These are phyloP conservation scores for Tylopilus intermedius DNA, from an alignment of 768 basidiomycete species.

Conservation along the genomic window DNA sequence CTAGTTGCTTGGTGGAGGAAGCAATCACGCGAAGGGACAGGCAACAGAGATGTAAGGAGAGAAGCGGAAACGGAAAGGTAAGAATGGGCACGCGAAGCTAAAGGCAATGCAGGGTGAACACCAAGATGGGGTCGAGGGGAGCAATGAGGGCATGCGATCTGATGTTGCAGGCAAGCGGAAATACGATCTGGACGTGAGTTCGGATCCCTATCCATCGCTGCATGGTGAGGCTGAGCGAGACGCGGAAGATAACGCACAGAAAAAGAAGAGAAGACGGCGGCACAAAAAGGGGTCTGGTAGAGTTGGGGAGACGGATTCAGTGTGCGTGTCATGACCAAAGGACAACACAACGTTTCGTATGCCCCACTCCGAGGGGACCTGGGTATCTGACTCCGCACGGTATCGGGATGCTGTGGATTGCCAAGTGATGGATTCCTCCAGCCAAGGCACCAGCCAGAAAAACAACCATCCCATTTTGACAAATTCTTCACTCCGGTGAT, in stretches of 20 bases:
- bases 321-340: background rate
- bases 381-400: background rate
- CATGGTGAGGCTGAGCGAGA: constrained; percentile 10
- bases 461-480: no score
- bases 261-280: constrained; percentile 37
- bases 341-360: no score
- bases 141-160: background rate
- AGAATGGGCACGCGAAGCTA: constrained; percentile 59
- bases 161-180: constrained; percentile 11
- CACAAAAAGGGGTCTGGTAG: constrained; percentile 32
- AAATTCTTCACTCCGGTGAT: no score
- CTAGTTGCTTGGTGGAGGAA: constrained; percentile 13
- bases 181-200: constrained; percentile 10
- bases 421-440: no score
- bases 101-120: constrained; percentile 31
- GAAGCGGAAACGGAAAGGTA: constrained; percentile 63
- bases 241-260: constrained; percentile 9
- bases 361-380: background rate
- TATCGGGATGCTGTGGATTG: no score
- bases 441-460: no score
- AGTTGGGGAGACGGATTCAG: background rate
- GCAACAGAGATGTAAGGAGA: constrained; percentile 12
- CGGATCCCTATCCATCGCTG: constrained; percentile 5
- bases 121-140: constrained; percentile 2
- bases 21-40: constrained; percentile 4